phyloP scores from a whole-genome alignment of 2,329 filamentous ascomycete genomes.

The Aspergillus sp. region DNA sequence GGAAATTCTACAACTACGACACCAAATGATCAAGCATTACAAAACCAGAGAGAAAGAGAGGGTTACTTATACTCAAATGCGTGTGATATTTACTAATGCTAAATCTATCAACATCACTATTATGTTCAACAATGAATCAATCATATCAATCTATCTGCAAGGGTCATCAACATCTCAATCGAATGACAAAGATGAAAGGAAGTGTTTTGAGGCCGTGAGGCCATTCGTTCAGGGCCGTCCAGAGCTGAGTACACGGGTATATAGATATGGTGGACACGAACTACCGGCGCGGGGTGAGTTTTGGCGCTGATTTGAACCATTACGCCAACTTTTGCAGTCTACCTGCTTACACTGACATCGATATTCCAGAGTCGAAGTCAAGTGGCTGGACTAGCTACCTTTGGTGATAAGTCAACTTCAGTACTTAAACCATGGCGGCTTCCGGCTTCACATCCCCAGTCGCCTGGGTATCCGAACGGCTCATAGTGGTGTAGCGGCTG shows the following conservation, averaged over 20 bases:
- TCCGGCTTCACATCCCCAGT: constrained; percentile 28
- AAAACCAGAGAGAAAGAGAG: neutral
- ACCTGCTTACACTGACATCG: neutral
- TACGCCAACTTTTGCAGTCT: neutral
- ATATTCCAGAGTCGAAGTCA: neutral
- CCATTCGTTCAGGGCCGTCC: neutral
- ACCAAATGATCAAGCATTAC: neutral
- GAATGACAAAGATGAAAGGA: neutral
- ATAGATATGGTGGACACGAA: neutral
- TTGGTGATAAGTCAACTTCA: neutral
- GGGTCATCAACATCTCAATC: neutral
- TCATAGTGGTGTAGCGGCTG: constrained; percentile 35
- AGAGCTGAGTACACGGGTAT: neutral
- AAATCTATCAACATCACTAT: constrained; percentile 11
- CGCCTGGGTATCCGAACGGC: constrained; percentile 30
- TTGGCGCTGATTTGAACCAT: neutral
- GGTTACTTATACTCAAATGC: constrained; percentile 2
- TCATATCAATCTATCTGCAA: constrained; percentile 9
- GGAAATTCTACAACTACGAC: neutral
- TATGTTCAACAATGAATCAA: constrained; percentile 8
- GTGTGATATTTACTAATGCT: constrained; percentile 9
- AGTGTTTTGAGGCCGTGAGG: neutral
- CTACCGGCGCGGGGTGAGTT: neutral
- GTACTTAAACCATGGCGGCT: constrained; percentile 27
- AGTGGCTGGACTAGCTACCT: neutral